Evolutionary conservation across 75 land plant species (phyloP).

Genomic region (Sequoiadendron giganteum): DNA sequence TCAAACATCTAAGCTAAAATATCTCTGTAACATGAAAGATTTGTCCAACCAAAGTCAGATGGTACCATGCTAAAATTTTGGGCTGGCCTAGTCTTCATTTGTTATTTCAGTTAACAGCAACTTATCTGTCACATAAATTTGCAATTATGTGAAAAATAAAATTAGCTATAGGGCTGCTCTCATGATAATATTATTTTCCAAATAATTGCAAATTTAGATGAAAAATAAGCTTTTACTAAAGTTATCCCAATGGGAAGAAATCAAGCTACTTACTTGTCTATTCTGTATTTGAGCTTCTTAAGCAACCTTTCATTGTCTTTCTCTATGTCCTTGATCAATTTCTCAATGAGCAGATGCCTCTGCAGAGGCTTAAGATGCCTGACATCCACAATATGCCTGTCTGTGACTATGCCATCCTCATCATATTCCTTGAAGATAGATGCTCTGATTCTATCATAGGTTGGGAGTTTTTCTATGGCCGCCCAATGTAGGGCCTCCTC

Average conservation of each 20-base stretch:
- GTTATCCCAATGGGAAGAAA: no score
- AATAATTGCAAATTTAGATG: constrained; percentile 5
- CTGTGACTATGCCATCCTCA: not conserved
- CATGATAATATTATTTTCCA: constrained; percentile 14
- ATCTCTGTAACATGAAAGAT: no score
- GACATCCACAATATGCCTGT: constrained; percentile 43
- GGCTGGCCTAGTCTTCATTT: constrained; percentile 58
- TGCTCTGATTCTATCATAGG: constrained; percentile 11
- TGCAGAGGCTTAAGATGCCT: constrained; percentile 47
- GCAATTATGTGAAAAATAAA: constrained; percentile 26
- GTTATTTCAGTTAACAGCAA: constrained; percentile 51
- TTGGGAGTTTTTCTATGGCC: constrained; percentile 30
- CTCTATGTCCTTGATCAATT: constrained; percentile 57
- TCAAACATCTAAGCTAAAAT: no score
- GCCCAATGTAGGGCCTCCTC: constrained; percentile 24
- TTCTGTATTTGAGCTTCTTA: constrained; percentile 45
- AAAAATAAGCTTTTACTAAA: not conserved
- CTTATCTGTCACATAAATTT: constrained; percentile 30
- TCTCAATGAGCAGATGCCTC: constrained; percentile 57
- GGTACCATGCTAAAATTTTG: not conserved
- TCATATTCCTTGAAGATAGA: constrained; percentile 16
- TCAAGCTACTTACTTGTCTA: constrained; percentile 49
- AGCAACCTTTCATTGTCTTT: constrained; percentile 62
- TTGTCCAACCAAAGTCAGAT: constrained; percentile 1
- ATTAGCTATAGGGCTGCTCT: constrained; percentile 36